phyloP scores from a whole-genome alignment of 2,329 filamentous ascomycete genomes.

The Xylariaceae sp. region DNA sequence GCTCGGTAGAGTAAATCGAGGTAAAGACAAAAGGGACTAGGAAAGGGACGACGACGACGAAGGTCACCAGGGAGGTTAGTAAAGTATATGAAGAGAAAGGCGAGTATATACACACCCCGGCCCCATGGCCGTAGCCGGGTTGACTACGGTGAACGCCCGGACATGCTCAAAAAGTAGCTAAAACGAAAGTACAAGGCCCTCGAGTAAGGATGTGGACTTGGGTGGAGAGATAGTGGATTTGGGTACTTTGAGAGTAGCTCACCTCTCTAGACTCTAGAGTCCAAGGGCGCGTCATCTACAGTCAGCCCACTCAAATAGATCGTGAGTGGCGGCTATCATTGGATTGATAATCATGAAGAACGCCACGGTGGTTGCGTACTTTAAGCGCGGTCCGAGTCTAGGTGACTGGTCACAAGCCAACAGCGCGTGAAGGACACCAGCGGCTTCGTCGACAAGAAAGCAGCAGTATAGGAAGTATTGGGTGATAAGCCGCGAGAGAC shows the following conservation, averaged over 20 bases:
- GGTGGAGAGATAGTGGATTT: conserved; percentile 27
- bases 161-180: conserved; percentile 13
- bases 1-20: conserved; percentile 4
- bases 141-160: conserved; percentile 8
- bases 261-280: not conserved
- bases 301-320: conserved; percentile 20
- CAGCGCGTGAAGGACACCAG: conserved; percentile 16
- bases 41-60: conserved; percentile 1
- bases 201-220: conserved; percentile 28
- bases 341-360: conserved; percentile 21
- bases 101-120: conserved; percentile 10
- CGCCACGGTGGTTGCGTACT: conserved; percentile 17
- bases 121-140: conserved; percentile 16
- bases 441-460: conserved; percentile 4
- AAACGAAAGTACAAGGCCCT: conserved; percentile 10
- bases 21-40: conserved; percentile 12
- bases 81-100: conserved; percentile 28
- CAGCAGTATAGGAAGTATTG: conserved; percentile 14
- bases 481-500: conserved; percentile 2
- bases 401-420: conserved; percentile 18
- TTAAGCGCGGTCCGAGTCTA: conserved; percentile 22
- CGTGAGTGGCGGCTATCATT: conserved; percentile 18
- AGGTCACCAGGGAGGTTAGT: conserved; percentile 14
- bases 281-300: conserved; percentile 21
- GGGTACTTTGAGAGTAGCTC: not conserved